A percentile compares a stretch with the other conserved stretches of the same genome.
Conservation (phyloP, 2,329 filamentous ascomycete species). For the Neoarthrinium moseri region DNA sequence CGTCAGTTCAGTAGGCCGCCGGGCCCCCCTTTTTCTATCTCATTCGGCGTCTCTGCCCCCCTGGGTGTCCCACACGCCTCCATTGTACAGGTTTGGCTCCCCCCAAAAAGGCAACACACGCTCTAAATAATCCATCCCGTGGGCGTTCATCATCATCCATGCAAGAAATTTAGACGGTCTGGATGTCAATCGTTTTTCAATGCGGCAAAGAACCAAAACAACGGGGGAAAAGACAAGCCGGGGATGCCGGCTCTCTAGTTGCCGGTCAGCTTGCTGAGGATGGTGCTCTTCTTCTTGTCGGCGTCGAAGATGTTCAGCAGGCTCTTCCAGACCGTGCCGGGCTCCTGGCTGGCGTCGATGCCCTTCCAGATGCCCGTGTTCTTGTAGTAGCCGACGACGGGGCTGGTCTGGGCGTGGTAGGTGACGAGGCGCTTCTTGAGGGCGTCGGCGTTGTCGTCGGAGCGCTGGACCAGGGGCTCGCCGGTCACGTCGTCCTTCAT, state of each 20-base stretch:
- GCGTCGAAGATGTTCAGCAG: conserved; percentile 80
- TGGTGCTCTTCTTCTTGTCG: conserved; percentile 48
- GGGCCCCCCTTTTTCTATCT: too few relatives aligned
- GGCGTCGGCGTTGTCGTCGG: conserved; percentile 94
- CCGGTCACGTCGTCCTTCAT: conserved; percentile 98
- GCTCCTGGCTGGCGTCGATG: conserved; percentile 94
- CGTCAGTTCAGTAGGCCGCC: too few relatives aligned
- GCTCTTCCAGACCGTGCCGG: conserved; percentile 92
- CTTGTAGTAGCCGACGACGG: conserved; percentile 95
- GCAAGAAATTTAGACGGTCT: background rate
- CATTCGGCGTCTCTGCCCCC: too few relatives aligned
- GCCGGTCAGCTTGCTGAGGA: conserved; percentile 41
- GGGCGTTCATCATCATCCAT: background rate
- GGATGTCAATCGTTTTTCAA: too few relatives aligned
- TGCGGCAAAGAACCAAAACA: too few relatives aligned
- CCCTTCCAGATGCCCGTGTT: conserved; percentile 96
- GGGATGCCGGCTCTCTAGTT: conserved; percentile 15
- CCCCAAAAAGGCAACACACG: too few relatives aligned
- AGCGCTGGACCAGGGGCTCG: conserved; percentile 93
- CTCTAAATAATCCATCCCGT: too few relatives aligned
- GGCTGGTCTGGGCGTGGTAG: conserved; percentile 91
- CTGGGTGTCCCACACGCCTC: too few relatives aligned
- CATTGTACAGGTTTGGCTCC: too few relatives aligned
- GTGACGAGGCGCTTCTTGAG: conserved; percentile 92
- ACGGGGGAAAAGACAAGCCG: too few relatives aligned